Conservation (phyloP, 2,329 filamentous ascomycete genomes). For the Colletotrichum sp. region DNA sequence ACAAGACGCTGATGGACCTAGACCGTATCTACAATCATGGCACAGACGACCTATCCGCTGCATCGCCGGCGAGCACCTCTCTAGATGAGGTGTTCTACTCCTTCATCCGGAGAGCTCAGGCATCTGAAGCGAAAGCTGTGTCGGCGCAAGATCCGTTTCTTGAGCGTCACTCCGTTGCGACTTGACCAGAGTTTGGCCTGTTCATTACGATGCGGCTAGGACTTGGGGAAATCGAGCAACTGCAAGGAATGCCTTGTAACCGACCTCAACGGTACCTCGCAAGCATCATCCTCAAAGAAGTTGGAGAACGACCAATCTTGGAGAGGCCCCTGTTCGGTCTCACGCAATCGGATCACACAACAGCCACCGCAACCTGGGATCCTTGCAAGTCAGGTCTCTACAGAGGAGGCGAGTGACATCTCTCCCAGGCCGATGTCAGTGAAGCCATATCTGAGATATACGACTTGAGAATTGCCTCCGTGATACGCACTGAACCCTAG, state of each 20-base stretch:
- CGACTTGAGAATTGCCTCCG: background rate
- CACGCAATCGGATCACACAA: slow-evolving; percentile 2
- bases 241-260: background rate
- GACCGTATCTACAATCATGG: background rate
- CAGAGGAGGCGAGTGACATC: background rate
- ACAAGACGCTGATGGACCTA: background rate
- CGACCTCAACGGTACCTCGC: background rate
- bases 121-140: background rate
- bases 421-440: background rate
- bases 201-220: background rate
- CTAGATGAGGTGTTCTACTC: background rate
- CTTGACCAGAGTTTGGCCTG: background rate
- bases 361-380: background rate
- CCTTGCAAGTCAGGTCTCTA: background rate
- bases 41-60: background rate
- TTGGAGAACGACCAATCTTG: slow-evolving; percentile 8
- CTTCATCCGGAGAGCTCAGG: background rate
- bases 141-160: background rate
- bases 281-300: background rate
- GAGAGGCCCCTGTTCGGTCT: slow-evolving; percentile 3
- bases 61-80: background rate
- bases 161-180: background rate
- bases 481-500: background rate
- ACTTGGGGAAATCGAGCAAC: background rate
- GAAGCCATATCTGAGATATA: background rate